phyloP scores from a whole-genome alignment of 345 rosid genomes.

The Lepidium africanum region DNA sequence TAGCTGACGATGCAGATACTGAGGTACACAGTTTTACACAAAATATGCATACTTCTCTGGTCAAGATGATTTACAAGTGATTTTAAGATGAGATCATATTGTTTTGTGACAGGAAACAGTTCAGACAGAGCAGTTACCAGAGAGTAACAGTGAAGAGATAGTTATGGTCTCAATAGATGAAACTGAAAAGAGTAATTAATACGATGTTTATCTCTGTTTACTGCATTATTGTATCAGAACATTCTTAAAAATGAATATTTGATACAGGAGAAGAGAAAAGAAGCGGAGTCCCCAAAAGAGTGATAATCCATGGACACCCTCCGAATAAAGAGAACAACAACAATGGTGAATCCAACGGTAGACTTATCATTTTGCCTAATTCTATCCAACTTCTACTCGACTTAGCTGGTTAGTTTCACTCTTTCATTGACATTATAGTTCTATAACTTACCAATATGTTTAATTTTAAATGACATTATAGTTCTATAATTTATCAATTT shows the following conservation, averaged over 20 bases:
- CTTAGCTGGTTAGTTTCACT: constrained; percentile 57
- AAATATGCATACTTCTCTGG: too few species aligned
- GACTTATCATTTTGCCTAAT: constrained; percentile 65
- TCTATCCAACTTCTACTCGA: constrained; percentile 56
- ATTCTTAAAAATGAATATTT: too few species aligned
- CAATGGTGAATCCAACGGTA: constrained; percentile 38
- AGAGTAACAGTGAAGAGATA: constrained; percentile 25
- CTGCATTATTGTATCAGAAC: too few species aligned
- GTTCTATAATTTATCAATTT: not conserved
- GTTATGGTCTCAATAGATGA: constrained; percentile 24
- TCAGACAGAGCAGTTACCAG: constrained; percentile 35
- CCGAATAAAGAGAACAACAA: constrained; percentile 37
- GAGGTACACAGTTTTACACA: constrained; percentile 48
- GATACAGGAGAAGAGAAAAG: constrained; percentile 34
- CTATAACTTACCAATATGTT: not conserved
- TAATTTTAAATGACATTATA: not conserved
- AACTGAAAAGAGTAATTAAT: constrained; percentile 31
- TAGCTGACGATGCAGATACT: constrained; percentile 37
- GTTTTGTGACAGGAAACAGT: constrained; percentile 35
- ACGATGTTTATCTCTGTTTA: too few species aligned
- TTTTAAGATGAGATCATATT: not conserved
- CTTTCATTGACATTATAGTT: not conserved
- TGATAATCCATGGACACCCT: constrained; percentile 64
- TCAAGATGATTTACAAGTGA: not conserved
- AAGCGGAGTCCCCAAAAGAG: constrained; percentile 37